Base-by-base conservation (phyloP, 306 rosid species). In the Cyclanthera cordifolia region DNA sequence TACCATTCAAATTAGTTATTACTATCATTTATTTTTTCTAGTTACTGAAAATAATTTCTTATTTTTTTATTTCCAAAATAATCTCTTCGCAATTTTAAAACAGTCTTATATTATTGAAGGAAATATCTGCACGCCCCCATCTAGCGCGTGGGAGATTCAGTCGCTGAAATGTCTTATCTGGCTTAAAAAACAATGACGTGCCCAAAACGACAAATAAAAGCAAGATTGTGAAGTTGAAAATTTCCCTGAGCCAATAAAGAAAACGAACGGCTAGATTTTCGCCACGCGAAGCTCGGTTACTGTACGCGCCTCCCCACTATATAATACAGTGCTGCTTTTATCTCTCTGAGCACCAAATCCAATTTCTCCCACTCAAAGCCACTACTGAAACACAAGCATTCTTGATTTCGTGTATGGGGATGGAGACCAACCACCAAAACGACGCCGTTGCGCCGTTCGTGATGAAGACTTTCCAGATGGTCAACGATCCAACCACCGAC, bases 391-490 rank as follows among this genome's bases (percentile, higher is more conserved):
- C 67, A 12, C 53, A 37, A 72, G 13, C 23, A 20, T 32, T 28
- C 24, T 2, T 6, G 2, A 0, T 23, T 53, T 24, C 23, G 60
- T 70, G 28, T 67, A 39, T 67, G 88, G 82, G 82, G 76, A 86
- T 83, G 95, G 88, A 81, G 77, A 77, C 72, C 58, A 79, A 80
- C 54, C 66, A 24, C 17, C 46, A 12, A 53, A 69, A 52, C 80
- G 82, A 82, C 83, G 73, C 79, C 71, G 67, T 86, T 30, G 87
- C 94, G n/a, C 95, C 96, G 78, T 93, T 93, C 85, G 80, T 93
- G 48, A 53, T 87, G 73, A 93, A 93, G 85, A 89, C 98, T 14
- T 93, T 83, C 28, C 83, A 89, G 80, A 87, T 93, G 93, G 90
- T 93, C 72, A 84, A 80, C 76, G 98, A 93, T 81, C 86, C 91